These are phyloP conservation scores for Periconia sp. DNA, from an alignment of 2,329 filamentous ascomycete species.

Conservation along the genomic window DNA sequence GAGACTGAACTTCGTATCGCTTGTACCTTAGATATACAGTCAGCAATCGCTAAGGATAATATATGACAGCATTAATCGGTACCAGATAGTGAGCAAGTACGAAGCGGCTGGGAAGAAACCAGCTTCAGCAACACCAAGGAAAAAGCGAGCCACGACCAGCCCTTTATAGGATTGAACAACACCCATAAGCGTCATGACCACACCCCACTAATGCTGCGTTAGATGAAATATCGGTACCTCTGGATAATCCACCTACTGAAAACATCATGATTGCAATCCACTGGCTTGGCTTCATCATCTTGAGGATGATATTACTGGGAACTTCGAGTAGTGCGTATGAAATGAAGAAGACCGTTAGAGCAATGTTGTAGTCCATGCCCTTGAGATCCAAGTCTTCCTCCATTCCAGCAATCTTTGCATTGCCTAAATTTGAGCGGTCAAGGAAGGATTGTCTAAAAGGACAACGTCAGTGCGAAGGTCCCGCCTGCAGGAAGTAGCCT, in stretches of 20 bases:
- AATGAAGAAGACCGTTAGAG: constrained; percentile 47
- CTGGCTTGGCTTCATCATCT: constrained; percentile 49
- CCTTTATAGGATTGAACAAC: constrained; percentile 55
- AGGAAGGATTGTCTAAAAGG: too few relatives aligned
- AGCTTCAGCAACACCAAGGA: constrained; percentile 47
- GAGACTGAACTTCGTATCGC: constrained; percentile 51
- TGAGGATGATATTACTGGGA: constrained; percentile 47
- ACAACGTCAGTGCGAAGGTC: too few relatives aligned
- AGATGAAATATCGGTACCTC: too few relatives aligned
- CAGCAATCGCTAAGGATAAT: constrained; percentile 3
- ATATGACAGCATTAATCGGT: not conserved
- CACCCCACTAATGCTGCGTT: too few relatives aligned
- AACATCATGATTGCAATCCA: constrained; percentile 44
- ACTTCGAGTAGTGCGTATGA: constrained; percentile 47
- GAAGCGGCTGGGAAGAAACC: constrained; percentile 37
- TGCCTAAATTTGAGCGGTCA: constrained; percentile 46
- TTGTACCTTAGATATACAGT: constrained; percentile 46
- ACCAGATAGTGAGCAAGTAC: too few relatives aligned
- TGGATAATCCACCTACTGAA: too few relatives aligned
- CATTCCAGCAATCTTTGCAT: constrained; percentile 50
- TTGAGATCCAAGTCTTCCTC: constrained; percentile 46
- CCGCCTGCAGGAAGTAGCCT: too few relatives aligned
- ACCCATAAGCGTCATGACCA: too few relatives aligned
- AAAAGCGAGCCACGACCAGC: constrained; percentile 54
- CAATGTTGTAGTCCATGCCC: constrained; percentile 45